A percentile compares a stretch with the other conserved stretches of the same genome.
phyloP scores from a whole-genome alignment of 441 rosid species.

The Brassica balearica region DNA sequence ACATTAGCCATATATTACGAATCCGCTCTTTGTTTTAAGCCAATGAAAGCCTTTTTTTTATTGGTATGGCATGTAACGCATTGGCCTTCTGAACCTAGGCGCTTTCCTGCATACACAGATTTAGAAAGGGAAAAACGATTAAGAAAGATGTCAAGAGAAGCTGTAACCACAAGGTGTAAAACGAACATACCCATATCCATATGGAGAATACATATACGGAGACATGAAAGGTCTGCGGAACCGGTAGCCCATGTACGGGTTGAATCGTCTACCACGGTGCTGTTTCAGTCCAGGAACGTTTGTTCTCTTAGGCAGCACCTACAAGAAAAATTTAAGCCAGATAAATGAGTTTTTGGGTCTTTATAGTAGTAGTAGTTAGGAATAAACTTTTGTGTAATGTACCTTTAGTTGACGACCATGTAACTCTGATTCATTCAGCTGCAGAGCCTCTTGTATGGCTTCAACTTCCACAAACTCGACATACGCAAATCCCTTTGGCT shows the following conservation, averaged over 20 bases:
- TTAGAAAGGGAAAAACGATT: not conserved
- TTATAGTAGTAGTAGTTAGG: not conserved
- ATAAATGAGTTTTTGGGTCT: not conserved
- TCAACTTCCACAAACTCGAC: constrained; percentile 89
- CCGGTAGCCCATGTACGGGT: constrained; percentile 70
- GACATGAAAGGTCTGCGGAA: constrained; percentile 76
- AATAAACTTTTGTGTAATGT: constrained; percentile 35
- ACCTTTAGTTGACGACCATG: constrained; percentile 97
- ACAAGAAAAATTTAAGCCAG: not conserved
- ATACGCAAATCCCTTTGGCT: constrained; percentile 95
- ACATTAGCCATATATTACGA: constrained; percentile 5
- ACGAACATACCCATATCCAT: constrained; percentile 77
- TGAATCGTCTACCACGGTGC: constrained; percentile 75
- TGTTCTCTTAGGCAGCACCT: constrained; percentile 90
- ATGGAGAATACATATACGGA: constrained; percentile 82
- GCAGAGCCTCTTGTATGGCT: constrained; percentile 83
- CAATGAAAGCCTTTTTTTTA: constrained; percentile 33
- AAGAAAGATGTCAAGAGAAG: not conserved
- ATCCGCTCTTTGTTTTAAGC: constrained; percentile 17
- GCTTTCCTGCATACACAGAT: constrained; percentile 63
- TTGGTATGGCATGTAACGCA: constrained; percentile 91
- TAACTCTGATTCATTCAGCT: constrained; percentile 82
- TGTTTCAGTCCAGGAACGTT: constrained; percentile 96
- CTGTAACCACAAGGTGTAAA: not conserved
- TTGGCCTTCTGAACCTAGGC: constrained; percentile 88